Evolutionary conservation across 805 yeast genomes (phyloP).

Genomic region (Wickerhamiella australiensis): DNA sequence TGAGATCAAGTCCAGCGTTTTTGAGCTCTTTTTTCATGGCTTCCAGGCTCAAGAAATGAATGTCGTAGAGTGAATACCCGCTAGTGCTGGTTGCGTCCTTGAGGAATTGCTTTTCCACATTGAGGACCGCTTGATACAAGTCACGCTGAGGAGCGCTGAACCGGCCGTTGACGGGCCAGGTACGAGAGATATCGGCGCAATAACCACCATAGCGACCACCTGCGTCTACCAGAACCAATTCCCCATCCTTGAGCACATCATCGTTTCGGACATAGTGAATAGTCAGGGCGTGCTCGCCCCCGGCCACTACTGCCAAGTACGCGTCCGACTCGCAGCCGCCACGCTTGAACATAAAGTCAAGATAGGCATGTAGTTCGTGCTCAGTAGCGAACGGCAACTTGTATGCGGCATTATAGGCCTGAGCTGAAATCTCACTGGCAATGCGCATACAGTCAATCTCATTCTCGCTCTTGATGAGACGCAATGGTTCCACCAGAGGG

Average conservation of each 20-base stretch:
- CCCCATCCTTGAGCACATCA: constrained; percentile 62
- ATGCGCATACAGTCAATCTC: constrained; percentile 70
- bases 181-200: constrained; percentile 88
- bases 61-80: constrained; percentile 50
- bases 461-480: constrained; percentile 62
- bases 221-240: constrained; percentile 86
- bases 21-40: constrained; percentile 50
- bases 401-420: constrained; percentile 75
- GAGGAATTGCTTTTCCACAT: constrained; percentile 70
- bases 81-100: constrained; percentile 46
- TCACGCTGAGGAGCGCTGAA: constrained; percentile 74
- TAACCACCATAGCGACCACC: constrained; percentile 91
- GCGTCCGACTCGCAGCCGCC: constrained; percentile 89
- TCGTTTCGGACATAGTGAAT: constrained; percentile 93
- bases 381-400: constrained; percentile 52
- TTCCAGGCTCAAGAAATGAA: constrained; percentile 59
- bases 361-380: constrained; percentile 60
- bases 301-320: constrained; percentile 91
- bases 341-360: constrained; percentile 69
- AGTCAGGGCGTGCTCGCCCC: constrained; percentile 78
- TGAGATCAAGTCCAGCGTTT: constrained; percentile 52
- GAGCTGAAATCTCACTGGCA: constrained; percentile 72
- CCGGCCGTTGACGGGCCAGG: constrained; percentile 80
- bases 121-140: constrained; percentile 75
- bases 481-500: constrained; percentile 23